A percentile compares a stretch with the other conserved stretches of the same genome.
phyloP scores from a whole-genome alignment of 164 flowering plant genomes.

The Piper betle region DNA sequence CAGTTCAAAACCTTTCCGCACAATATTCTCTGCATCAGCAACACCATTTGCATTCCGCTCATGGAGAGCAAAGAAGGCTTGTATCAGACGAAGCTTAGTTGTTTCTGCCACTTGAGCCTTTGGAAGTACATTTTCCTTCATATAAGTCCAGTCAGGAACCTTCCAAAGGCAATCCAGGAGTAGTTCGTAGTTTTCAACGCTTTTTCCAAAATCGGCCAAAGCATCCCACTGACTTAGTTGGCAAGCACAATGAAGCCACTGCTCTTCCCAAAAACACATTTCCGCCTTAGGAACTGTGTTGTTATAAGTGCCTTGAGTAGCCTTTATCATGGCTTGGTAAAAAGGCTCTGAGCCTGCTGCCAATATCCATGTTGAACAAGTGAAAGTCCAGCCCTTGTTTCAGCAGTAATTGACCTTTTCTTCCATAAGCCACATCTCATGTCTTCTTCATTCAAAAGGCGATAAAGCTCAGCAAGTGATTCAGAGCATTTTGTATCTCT shows the following conservation, averaged over 20 bases:
- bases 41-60: slow-evolving; percentile 76
- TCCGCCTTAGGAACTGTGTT: slow-evolving; percentile 96
- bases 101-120: slow-evolving; percentile 92
- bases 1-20: slow-evolving; percentile 85
- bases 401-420: slow-evolving; percentile 78
- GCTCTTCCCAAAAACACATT: slow-evolving; percentile 99
- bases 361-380: slow-evolving; percentile 98
- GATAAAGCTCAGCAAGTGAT: slow-evolving; percentile 93
- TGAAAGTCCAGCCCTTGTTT: slow-evolving; percentile 91
- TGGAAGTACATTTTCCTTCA: slow-evolving; percentile 78
- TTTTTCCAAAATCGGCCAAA: slow-evolving; percentile 72
- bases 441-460: slow-evolving; percentile 89
- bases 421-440: slow-evolving; percentile 99
- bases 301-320: slow-evolving; percentile 97
- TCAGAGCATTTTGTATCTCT: slow-evolving; percentile 89
- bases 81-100: slow-evolving; percentile 64
- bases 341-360: slow-evolving; percentile 93
- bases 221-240: slow-evolving; percentile 97
- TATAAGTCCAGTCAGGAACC: slow-evolving; percentile 70
- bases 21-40: slow-evolving; percentile 73
- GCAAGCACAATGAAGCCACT: slow-evolving; percentile 85
- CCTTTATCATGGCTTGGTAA: slow-evolving; percentile 93
- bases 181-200: slow-evolving; percentile 70
- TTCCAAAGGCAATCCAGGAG: slow-evolving; percentile 88
- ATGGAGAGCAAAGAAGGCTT: slow-evolving; percentile 84